These are phyloP conservation scores for Mycena rebaudengoi DNA, from an alignment of 768 basidiomycete genomes.

Conservation along the genomic window DNA sequence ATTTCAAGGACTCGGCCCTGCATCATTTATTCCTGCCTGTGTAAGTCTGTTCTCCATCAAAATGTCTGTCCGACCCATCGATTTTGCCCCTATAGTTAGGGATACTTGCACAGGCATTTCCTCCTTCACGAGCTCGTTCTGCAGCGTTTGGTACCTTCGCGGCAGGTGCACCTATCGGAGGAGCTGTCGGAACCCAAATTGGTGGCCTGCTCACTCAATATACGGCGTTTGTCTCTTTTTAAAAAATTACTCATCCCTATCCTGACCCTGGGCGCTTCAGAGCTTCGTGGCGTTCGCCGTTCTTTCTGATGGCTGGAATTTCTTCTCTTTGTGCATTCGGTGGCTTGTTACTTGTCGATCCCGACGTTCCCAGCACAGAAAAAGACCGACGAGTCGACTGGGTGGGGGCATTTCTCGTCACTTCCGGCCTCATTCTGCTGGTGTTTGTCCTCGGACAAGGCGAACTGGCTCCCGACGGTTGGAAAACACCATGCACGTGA, in stretches of 20 bases:
- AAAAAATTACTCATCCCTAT: neutral
- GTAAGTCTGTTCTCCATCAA: slow-evolving; percentile 44
- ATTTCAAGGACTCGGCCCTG: slow-evolving; percentile 67
- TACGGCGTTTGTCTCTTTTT: slow-evolving; percentile 14
- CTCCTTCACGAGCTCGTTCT: slow-evolving; percentile 58
- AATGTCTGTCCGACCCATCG: neutral
- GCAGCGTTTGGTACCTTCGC: slow-evolving; percentile 75
- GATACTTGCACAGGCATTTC: slow-evolving; percentile 72
- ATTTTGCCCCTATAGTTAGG: slow-evolving; percentile 53
- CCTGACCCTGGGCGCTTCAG: too few relatives aligned
- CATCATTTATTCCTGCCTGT: slow-evolving; percentile 64
- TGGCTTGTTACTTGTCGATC: slow-evolving; percentile 57
- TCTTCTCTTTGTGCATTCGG: slow-evolving; percentile 48
- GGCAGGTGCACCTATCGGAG: slow-evolving; percentile 78
- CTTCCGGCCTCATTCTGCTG: slow-evolving; percentile 70
- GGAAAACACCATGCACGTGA: slow-evolving; percentile 53
- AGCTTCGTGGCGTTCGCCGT: slow-evolving; percentile 59
- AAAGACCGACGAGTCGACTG: slow-evolving; percentile 66
- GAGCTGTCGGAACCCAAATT: slow-evolving; percentile 60
- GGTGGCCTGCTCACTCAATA: slow-evolving; percentile 66
- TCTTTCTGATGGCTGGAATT: slow-evolving; percentile 58
- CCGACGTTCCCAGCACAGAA: slow-evolving; percentile 47
- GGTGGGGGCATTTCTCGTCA: slow-evolving; percentile 72
- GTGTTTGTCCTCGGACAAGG: slow-evolving; percentile 76
- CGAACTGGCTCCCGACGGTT: slow-evolving; percentile 61